phyloP scores from a whole-genome alignment of 1,284 basidiomycete species.

The Ceratobasidium papillatum region DNA sequence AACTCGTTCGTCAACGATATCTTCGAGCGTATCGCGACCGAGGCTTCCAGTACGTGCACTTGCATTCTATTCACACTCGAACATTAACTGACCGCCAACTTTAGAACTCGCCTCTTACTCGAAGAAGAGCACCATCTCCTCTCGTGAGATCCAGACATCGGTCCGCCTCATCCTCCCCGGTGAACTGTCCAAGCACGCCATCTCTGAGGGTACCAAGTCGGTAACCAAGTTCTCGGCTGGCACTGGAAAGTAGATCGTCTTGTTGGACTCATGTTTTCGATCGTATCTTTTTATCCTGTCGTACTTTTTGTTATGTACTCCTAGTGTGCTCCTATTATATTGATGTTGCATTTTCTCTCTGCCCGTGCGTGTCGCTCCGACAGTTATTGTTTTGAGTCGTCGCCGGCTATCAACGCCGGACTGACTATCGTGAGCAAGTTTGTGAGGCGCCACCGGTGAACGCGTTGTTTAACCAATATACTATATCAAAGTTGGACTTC shows the following conservation, averaged over 20 bases:
- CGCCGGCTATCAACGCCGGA: no score
- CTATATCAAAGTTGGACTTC: no score
- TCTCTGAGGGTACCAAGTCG: slow-evolving; percentile 68
- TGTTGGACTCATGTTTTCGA: neutral
- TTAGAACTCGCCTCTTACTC: slow-evolving; percentile 83
- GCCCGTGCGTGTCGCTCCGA: neutral
- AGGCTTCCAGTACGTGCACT: slow-evolving; percentile 69
- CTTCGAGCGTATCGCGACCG: slow-evolving; percentile 91
- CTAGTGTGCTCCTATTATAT: slow-evolving; percentile 35
- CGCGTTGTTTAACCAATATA: no score
- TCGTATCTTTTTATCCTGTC: slow-evolving; percentile 8
- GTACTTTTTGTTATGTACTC: slow-evolving; percentile 31
- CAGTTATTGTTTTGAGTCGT: no score
- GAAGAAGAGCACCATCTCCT: slow-evolving; percentile 94
- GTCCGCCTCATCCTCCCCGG: slow-evolving; percentile 91
- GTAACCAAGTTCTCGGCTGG: slow-evolving; percentile 49
- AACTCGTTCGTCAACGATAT: slow-evolving; percentile 93
- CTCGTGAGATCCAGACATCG: slow-evolving; percentile 91
- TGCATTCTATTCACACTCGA: neutral
- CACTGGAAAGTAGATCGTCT: slow-evolving; percentile 48
- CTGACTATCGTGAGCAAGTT: no score
- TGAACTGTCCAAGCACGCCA: slow-evolving; percentile 83
- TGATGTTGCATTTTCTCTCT: neutral
- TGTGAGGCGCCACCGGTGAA: no score
- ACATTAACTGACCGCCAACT: neutral